Evolutionary conservation across 176 grass and related monocot genomes (phyloP), one percentile per base, ranked within the genome.

Genomic region (Eragrostis nindensis): DNA sequence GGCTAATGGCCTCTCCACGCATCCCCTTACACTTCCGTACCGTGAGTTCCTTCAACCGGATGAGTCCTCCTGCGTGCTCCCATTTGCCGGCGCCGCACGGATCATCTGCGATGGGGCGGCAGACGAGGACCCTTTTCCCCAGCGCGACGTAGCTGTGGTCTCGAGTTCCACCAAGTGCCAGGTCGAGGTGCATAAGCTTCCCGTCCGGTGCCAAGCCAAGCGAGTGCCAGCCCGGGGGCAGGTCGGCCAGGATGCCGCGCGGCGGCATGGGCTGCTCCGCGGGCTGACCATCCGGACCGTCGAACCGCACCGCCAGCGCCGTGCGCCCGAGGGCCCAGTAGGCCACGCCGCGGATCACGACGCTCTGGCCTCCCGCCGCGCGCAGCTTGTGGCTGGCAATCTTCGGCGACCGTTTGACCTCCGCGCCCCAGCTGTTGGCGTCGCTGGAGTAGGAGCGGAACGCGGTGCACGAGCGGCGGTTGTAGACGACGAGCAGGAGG

Each of bases 131-230:
- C 21, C 6, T 41, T 41, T 1, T 17, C 32, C 0, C 14, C 11
- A 75, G 19, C 1, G 6, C 0, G 14, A 75, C 38, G 53, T 12
- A 64, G 26, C 2, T 5, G 0, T 69, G n/a, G 7, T 2, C 1
- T 5, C 17, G 21, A 4, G 21, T 18, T n/a, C 0, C 5, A 72
- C 0, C 7, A 8, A 29, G 8, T 2, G 6, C 49, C 7, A 6
- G 4, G 2, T 66, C n/a, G 26, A 83, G 8, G 26, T 10, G 45
- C 11, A 41, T 57, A 5, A 84, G 82, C 52, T 54, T 81, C 13
- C 36, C 60, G 24, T 90, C 66, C 66, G 75, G 63, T 44, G 75
- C 87, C 46, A 90, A 54, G 21, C 89, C 91, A 1, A 96, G 82
- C 36, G 89, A 3, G 5, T 25, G 2, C 54, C 0, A 0, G 22